These are phyloP conservation scores for Lentithecium fluviatile DNA, from an alignment of 495 filamentous ascomycete genomes.

Conservation along the genomic window DNA sequence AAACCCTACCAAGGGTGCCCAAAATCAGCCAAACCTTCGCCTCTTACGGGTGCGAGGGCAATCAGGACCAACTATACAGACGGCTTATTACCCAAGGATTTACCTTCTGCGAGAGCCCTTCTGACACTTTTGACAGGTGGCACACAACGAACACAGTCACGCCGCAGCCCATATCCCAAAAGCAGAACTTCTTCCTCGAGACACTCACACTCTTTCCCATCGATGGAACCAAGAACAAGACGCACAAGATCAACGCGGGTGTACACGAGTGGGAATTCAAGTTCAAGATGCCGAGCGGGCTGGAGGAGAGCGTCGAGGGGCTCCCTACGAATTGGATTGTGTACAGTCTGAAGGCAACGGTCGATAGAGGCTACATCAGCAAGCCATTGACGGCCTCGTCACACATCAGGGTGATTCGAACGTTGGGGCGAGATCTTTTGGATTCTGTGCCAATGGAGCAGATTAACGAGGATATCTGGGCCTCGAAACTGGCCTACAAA, in stretches of 20 bases:
- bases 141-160: slow-evolving; percentile 30
- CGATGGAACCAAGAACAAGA: slow-evolving; percentile 42
- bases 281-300: slow-evolving; percentile 68
- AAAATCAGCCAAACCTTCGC: too few species aligned
- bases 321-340: slow-evolving; percentile 74
- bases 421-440: slow-evolving; percentile 73
- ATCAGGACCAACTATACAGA: too few species aligned
- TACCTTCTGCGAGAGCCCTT: background rate
- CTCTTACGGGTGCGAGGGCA: background rate
- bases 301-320: slow-evolving; percentile 87
- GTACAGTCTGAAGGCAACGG: slow-evolving; percentile 84
- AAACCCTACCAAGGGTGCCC: too few species aligned
- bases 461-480: slow-evolving; percentile 78
- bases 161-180: slow-evolving; percentile 38
- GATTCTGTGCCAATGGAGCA: slow-evolving; percentile 60
- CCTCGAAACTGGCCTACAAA: slow-evolving; percentile 89
- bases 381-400: slow-evolving; percentile 76
- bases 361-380: slow-evolving; percentile 74
- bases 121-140: slow-evolving; percentile 23
- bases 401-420: slow-evolving; percentile 83
- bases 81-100: too few species aligned
- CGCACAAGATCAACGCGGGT: slow-evolving; percentile 66
- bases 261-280: slow-evolving; percentile 94
- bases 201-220: slow-evolving; percentile 36
- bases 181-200: slow-evolving; percentile 38